These are phyloP conservation scores for Pseudocercospora vitis DNA, from an alignment of 2,329 filamentous ascomycete genomes.

Conservation along the genomic window DNA sequence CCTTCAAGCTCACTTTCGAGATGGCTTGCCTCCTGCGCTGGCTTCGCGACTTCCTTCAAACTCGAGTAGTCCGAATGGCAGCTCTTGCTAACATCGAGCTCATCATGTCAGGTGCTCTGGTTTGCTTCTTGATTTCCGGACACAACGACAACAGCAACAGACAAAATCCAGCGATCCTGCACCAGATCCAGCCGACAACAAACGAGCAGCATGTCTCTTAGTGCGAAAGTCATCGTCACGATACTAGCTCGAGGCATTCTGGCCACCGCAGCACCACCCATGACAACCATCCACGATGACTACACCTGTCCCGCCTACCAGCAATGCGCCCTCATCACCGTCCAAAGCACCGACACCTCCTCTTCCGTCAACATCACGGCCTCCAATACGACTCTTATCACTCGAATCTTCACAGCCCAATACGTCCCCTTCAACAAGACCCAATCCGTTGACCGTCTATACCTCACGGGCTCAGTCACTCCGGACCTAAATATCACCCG, in stretches of 20 bases:
- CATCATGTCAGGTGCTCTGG: too few relatives aligned
- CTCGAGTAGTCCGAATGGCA: too few relatives aligned
- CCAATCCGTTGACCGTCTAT: background rate
- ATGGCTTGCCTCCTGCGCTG: too few relatives aligned
- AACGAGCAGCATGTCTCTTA: too few relatives aligned
- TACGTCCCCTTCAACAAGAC: conserved; percentile 1
- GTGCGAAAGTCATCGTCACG: background rate
- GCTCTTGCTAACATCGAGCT: too few relatives aligned
- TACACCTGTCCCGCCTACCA: background rate
- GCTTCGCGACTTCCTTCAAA: too few relatives aligned
- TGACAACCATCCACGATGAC: background rate
- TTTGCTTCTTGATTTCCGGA: too few relatives aligned
- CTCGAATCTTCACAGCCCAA: background rate
- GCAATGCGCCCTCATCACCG: background rate
- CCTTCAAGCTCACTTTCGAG: too few relatives aligned
- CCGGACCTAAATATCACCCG: background rate
- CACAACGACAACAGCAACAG: too few relatives aligned
- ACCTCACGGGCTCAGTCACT: background rate
- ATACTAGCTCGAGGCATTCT: background rate
- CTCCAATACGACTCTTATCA: background rate
- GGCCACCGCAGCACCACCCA: background rate
- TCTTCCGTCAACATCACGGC: background rate
- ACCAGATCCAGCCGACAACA: background rate
- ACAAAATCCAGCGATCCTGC: too few relatives aligned
- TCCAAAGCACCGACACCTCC: background rate